phyloP scores from a whole-genome alignment of 345 rosid species.

The Camelina hispida region DNA sequence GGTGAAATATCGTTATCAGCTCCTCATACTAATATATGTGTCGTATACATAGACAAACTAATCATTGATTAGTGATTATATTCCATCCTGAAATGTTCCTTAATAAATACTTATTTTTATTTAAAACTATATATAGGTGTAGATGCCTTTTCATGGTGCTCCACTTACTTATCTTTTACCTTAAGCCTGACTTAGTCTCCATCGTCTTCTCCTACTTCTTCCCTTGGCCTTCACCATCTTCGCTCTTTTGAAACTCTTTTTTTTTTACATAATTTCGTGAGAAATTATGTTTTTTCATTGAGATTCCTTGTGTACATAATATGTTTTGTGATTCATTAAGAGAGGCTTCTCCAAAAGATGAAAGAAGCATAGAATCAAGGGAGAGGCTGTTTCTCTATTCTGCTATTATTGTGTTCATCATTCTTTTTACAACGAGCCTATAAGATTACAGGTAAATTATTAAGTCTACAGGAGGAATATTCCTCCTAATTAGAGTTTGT shows the following conservation, averaged over 20 bases:
- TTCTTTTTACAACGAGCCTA: background rate
- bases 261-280: constrained; percentile 22
- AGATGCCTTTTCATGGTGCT: constrained; percentile 44
- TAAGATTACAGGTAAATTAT: constrained; percentile 36
- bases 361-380: constrained; percentile 39
- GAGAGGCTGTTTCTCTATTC: constrained; percentile 33
- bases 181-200: constrained; percentile 35
- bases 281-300: constrained; percentile 31
- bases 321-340: constrained; percentile 33
- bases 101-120: background rate
- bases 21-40: constrained; percentile 23
- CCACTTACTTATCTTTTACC: constrained; percentile 41
- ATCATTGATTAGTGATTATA: constrained; percentile 37
- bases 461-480: no score
- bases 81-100: constrained; percentile 33
- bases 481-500: no score
- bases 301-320: constrained; percentile 25
- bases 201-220: constrained; percentile 7
- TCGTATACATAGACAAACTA: constrained; percentile 23
- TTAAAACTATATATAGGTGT: constrained; percentile 20
- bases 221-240: constrained; percentile 15
- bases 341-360: constrained; percentile 35
- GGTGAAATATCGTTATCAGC: constrained; percentile 33
- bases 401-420: constrained; percentile 1
- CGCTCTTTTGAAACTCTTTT: constrained; percentile 19